These are phyloP conservation scores for Pseudocercospora musae DNA, from an alignment of 2,329 filamentous ascomycete genomes.

Conservation along the genomic window DNA sequence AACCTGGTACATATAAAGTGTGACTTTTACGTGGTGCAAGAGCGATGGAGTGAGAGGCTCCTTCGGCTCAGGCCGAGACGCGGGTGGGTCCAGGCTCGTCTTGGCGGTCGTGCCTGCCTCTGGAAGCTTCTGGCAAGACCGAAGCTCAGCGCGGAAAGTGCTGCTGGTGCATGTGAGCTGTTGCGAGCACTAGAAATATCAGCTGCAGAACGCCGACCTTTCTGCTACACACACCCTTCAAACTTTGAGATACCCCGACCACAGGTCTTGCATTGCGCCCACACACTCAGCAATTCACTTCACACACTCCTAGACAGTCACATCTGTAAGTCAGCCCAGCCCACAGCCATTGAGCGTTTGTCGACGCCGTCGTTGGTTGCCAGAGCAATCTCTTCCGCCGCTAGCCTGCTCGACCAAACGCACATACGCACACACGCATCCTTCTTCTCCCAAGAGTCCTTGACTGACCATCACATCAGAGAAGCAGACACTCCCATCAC, in stretches of 20 bases:
- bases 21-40: too few relatives aligned
- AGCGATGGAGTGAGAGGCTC: background rate
- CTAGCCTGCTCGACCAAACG: background rate
- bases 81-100: background rate
- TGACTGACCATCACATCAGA: background rate
- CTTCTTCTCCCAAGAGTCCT: background rate
- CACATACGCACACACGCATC: constrained; percentile 6
- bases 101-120: background rate
- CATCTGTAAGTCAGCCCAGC: constrained; percentile 8
- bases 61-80: background rate
- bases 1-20: too few relatives aligned
- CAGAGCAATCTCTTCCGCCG: constrained; percentile 15
- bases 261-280: constrained; percentile 7
- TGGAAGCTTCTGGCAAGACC: background rate
- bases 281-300: background rate
- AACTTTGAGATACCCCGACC: constrained; percentile 3
- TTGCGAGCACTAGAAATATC: background rate
- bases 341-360: background rate
- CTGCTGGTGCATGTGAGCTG: background rate
- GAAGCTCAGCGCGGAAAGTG: background rate
- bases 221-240: background rate
- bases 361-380: constrained; percentile 13
- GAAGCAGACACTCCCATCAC: constrained; percentile 1
- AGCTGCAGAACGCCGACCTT: background rate
- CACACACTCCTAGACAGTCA: background rate